Evolutionary conservation across 1,284 basidiomycete species (phyloP), one percentile per base, ranked within the genome.

Genomic region (Taiwanofungus camphoratus): DNA sequence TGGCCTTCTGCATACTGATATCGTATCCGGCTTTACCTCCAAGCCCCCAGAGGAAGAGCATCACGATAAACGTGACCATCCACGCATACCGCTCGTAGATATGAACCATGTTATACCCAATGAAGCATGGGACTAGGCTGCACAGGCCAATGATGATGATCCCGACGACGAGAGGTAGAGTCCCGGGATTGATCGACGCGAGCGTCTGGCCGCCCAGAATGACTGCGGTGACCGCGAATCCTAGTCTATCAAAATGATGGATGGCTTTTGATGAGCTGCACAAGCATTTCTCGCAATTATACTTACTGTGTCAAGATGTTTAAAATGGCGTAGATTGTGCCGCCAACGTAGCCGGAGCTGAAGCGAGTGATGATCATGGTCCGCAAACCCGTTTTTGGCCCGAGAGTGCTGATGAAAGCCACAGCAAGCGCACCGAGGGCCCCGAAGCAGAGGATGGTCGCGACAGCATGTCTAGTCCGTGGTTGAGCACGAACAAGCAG

Each of bases 51-150:
- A 73, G 64, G 52, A 77, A 73, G 48, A 71, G 62, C 67, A 77
- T 77, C 53, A 79, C 69, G 55, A 79, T 62, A 43, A 76, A 61
- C 24, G 73, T 68, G 20, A 73, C 59, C 3, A 77, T 68, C 82
- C 82, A 85, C 6, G 78, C 73, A 48, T 76, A 81, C 11, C 77
- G 69, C 50, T 84, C 79, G 54, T 78, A 82, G 43, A 68, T 54
- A 53, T 80, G 77, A 9, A 82, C 65, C 42, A 77, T 62, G 45
- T 72, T 54, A 53, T 82, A 74, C 2, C 71, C 73, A 16, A 74
- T 52, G 44, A 74, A 71, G 46, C 72, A 74, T 13, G 72, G 72
- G n/a, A 75, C 57, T 19, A 75, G 51, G 35, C 61, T 67, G 49
- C 64, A 65, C 11, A 74, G 33, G 12, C 64, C 63, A 22, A 74